These are phyloP conservation scores for Cystofilobasidium capitatum DNA, from an alignment of 768 basidiomycete genomes.

Conservation along the genomic window DNA sequence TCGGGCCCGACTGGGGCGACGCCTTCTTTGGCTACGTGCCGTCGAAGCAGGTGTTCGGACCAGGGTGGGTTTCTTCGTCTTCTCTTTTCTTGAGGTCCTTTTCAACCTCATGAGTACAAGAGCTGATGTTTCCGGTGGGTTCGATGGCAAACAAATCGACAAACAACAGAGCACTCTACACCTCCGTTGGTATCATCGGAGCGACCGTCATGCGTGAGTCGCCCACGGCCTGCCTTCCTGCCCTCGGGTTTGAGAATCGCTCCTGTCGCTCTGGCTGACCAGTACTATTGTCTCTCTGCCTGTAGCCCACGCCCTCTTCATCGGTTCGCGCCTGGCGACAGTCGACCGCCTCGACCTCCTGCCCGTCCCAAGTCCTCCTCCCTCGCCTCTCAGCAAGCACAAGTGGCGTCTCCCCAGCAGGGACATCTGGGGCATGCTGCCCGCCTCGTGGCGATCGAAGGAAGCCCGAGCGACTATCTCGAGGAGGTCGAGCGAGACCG, in stretches of 20 bases:
- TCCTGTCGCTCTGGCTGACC: too few relatives aligned
- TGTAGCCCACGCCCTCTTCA: slow-evolving; percentile 86
- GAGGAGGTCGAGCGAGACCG: too few relatives aligned
- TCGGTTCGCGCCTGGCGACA: slow-evolving; percentile 76
- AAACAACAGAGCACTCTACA: slow-evolving; percentile 4
- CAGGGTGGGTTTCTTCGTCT: slow-evolving; percentile 59
- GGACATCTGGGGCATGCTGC: slow-evolving; percentile 14
- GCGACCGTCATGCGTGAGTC: too few relatives aligned
- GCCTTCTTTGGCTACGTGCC: slow-evolving; percentile 71
- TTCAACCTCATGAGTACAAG: not conserved
- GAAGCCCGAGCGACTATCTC: too few relatives aligned
- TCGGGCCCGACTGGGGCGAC: slow-evolving; percentile 59
- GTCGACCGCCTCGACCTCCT: slow-evolving; percentile 55
- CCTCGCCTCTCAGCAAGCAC: not conserved
- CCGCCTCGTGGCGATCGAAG: not conserved
- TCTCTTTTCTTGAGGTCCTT: slow-evolving; percentile 33
- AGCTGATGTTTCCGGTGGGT: not conserved
- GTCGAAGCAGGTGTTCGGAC: slow-evolving; percentile 52
- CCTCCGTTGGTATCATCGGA: slow-evolving; percentile 22
- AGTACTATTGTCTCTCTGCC: too few relatives aligned
- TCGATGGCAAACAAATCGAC: not conserved
- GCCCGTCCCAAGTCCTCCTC: not conserved
- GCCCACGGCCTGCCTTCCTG: too few relatives aligned
- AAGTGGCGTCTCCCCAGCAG: slow-evolving; percentile 13
- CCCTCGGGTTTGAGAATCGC: too few relatives aligned